These are phyloP conservation scores for Phytopythium oedochilum DNA, from an alignment of 352 stramenopile genomes.

Conservation along the genomic window DNA sequence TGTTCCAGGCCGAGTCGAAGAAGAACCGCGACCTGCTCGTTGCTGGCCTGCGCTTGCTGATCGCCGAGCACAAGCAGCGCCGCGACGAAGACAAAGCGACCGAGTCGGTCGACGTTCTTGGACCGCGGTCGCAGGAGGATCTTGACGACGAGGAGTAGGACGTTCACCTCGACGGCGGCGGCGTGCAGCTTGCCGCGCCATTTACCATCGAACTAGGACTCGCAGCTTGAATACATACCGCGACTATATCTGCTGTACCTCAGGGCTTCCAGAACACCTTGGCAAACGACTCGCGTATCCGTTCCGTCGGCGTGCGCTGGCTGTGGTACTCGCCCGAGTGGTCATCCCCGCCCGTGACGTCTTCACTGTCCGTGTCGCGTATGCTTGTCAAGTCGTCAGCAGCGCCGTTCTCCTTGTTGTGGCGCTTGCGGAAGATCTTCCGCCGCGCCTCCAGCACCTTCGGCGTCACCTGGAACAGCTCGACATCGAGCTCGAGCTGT, in stretches of 20 bases:
- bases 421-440: slow-evolving; percentile 48
- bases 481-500: slow-evolving; percentile 47
- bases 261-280: slow-evolving; percentile 28
- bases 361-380: slow-evolving; percentile 17
- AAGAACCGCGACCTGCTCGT: slow-evolving; percentile 71
- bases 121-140: not conserved
- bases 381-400: slow-evolving; percentile 17
- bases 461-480: slow-evolving; percentile 56
- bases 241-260: slow-evolving; percentile 6
- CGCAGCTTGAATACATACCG: slow-evolving; percentile 21
- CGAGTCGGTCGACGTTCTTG: not conserved
- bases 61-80: slow-evolving; percentile 48
- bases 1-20: slow-evolving; percentile 57
- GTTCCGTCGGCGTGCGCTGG: slow-evolving; percentile 33
- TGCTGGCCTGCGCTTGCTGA: slow-evolving; percentile 52
- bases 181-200: not conserved
- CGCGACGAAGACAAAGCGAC: not conserved
- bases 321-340: slow-evolving; percentile 26
- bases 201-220: no score
- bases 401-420: slow-evolving; percentile 21
- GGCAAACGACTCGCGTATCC: slow-evolving; percentile 29
- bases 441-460: slow-evolving; percentile 47
- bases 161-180: not conserved
- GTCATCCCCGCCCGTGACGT: slow-evolving; percentile 38
- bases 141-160: not conserved